Base-by-base conservation (phyloP, 2,329 filamentous ascomycete species). In the Ceratocystis alfenasii region DNA sequence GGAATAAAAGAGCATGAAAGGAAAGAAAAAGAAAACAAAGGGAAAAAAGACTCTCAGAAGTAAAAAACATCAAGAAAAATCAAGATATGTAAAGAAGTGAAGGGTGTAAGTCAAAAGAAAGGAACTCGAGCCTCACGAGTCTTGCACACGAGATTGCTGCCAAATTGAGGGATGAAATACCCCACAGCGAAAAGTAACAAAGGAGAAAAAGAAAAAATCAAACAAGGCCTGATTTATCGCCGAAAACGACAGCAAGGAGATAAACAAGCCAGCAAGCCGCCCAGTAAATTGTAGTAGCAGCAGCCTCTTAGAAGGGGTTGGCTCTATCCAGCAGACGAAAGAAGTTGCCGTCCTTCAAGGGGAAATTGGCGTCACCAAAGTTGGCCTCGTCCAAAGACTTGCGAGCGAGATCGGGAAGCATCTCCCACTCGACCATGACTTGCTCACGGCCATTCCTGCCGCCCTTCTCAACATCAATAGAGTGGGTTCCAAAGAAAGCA, bases 371-470 rank as follows among this genome's bases (percentile, higher is more conserved):
- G 33, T 44, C 63, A 1, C 77, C 77, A 70, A 78, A 79, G 68
- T 78, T 73, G 3, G 75, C 72, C 33, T 73, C 72, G 45, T 70
- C 67, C 3, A 80, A 71, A 0, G 75, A 77, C 15, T 69, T 72
- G 60, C 72, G 71, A 7, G 75, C 73, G 8, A 70, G 73, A 1
- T 70, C 63, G 1, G 75, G 70, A 67, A 79, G 70, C n/a, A 68
- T 71, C 68, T 80, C 78, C 78, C 78, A 80, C 5, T 76, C 75
- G 62, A 78, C 72, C 45, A 80, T 68, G 0, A 74, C 74, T 69
- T 77, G 75, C n/a, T 71, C 70, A 2, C 74, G 73, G 15, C 77
- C 78, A 15, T 71, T 69, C 1, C 70, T 73, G 15, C 64, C 70
- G 5, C 4, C 20, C 12, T 33, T 33, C 3, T 76, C 78, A 41